These are phyloP conservation scores for Colletotrichum brevisporum DNA, from an alignment of 2,329 filamentous ascomycete species.

Conservation along the genomic window DNA sequence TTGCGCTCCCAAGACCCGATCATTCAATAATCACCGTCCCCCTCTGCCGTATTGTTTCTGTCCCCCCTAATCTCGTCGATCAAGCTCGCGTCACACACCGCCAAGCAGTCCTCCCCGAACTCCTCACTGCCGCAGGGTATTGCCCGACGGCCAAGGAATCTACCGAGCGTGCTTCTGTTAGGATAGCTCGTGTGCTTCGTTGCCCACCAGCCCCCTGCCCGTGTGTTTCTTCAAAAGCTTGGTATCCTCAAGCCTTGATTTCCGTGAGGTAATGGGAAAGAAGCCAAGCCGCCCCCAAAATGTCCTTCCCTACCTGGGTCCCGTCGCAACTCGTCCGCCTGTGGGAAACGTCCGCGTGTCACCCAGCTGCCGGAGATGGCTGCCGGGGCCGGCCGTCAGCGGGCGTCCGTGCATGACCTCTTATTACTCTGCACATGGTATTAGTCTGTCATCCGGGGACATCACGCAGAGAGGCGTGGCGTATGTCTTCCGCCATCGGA, in stretches of 20 bases:
- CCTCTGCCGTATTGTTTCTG: slow-evolving; percentile 2
- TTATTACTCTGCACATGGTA: too few relatives aligned
- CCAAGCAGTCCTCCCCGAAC: slow-evolving; percentile 26
- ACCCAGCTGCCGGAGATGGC: not conserved
- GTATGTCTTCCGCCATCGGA: slow-evolving; percentile 1
- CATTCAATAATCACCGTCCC: not conserved
- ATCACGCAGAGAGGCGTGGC: not conserved
- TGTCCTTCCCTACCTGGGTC: not conserved
- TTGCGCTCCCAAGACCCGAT: not conserved
- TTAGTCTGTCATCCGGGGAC: not conserved
- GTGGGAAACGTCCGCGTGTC: slow-evolving; percentile 1
- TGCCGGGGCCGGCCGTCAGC: not conserved
- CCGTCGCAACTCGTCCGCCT: not conserved
- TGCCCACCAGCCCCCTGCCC: not conserved
- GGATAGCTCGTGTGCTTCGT: not conserved
- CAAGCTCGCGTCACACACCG: slow-evolving; percentile 25
- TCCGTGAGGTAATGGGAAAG: slow-evolving; percentile 7
- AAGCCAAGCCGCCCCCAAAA: not conserved
- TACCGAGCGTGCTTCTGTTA: not conserved
- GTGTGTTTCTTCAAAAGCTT: slow-evolving; percentile 30
- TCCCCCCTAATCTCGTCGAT: slow-evolving; percentile 17
- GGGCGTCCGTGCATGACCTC: not conserved
- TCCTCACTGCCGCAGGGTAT: slow-evolving; percentile 24
- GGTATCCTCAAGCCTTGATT: not conserved
- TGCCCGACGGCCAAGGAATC: slow-evolving; percentile 7